These are phyloP conservation scores for Suillus lakei DNA, from an alignment of 768 basidiomycete genomes.

Conservation along the genomic window DNA sequence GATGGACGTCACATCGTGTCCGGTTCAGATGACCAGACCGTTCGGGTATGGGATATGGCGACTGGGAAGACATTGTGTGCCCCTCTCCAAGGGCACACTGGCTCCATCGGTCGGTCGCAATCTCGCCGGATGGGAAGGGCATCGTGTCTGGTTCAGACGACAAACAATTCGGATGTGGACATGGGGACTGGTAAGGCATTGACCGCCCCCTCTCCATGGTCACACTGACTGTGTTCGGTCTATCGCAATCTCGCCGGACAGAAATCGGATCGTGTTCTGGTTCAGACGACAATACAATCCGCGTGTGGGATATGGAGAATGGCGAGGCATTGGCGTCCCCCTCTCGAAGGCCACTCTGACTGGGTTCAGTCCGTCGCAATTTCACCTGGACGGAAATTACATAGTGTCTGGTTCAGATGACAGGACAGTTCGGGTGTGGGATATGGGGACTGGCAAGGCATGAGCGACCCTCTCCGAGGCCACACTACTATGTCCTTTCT, in stretches of 20 bases:
- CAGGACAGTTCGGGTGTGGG: not conserved
- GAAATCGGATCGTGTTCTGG: not conserved
- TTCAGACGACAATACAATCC: conserved; percentile 2
- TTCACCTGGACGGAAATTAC: conserved; percentile 10
- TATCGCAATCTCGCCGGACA: conserved; percentile 19
- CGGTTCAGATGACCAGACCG: too few relatives aligned
- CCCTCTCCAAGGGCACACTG: too few relatives aligned
- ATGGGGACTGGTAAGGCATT: too few relatives aligned
- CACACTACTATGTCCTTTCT: too few relatives aligned
- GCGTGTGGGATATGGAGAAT: not conserved
- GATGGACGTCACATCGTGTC: too few relatives aligned
- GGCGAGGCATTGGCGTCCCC: not conserved
- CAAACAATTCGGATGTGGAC: not conserved
- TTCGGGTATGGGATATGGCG: too few relatives aligned
- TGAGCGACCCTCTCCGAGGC: not conserved
- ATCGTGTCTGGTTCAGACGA: not conserved
- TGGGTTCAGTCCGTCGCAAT: not conserved
- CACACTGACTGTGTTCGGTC: conserved; percentile 12
- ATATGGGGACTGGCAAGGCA: not conserved
- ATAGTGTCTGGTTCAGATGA: conserved; percentile 7
- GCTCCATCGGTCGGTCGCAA: too few relatives aligned
- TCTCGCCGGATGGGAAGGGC: not conserved
- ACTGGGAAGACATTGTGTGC: too few relatives aligned
- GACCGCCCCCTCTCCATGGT: not conserved
- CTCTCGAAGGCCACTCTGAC: not conserved